phyloP scores from a whole-genome alignment of 495 filamentous ascomycete species.

The Cladorrhinum samala region DNA sequence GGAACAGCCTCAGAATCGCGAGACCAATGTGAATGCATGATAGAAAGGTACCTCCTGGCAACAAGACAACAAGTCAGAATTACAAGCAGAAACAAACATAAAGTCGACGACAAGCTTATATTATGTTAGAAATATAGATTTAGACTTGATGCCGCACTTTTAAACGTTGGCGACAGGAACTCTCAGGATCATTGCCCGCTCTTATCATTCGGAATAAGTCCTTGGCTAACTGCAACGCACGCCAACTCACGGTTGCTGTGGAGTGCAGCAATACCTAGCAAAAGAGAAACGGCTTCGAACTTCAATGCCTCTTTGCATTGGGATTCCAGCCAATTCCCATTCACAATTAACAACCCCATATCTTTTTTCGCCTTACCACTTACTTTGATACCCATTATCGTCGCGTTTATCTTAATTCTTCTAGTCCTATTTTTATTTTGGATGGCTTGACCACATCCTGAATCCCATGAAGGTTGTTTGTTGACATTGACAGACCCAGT shows the following conservation, averaged over 20 bases:
- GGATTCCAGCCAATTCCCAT: not conserved
- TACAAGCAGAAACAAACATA: no score
- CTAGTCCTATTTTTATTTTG: no score
- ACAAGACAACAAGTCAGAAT: no score
- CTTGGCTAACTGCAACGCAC: not conserved
- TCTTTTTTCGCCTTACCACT: no score
- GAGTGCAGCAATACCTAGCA: not conserved
- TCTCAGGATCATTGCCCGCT: not conserved
- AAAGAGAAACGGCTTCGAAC: not conserved
- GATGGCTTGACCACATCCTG: no score
- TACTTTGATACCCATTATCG: no score
- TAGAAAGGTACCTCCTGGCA: not conserved
- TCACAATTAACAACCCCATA: not conserved
- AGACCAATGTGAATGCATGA: not conserved
- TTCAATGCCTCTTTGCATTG: not conserved
- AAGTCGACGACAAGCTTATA: no score
- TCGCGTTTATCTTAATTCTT: no score
- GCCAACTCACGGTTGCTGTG: not conserved
- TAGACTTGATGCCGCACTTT: no score
- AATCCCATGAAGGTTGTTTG: no score
- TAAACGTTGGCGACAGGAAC: not conserved
- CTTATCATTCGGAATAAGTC: not conserved
- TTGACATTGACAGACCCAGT: no score
- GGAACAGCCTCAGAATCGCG: not conserved
- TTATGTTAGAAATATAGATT: no score